phyloP scores from a whole-genome alignment of 352 stramenopile species.

The Peronospora belbahrii region DNA sequence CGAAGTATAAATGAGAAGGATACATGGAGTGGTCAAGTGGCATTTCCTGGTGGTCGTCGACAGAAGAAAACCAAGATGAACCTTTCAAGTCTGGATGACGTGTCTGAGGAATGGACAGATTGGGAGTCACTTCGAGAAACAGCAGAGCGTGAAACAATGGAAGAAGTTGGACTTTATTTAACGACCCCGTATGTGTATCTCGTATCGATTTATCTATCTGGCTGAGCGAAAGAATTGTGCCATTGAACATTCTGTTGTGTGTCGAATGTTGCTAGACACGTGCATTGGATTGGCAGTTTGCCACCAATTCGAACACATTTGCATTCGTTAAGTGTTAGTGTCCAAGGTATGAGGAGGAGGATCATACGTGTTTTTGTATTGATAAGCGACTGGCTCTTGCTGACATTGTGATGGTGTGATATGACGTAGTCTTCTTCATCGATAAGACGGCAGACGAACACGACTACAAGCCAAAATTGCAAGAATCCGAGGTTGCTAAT shows the following conservation, averaged over 20 bases:
- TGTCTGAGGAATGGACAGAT: constrained; percentile 31
- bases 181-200: constrained; percentile 36
- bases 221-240: too few species aligned
- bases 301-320: constrained; percentile 54
- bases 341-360: constrained; percentile 33
- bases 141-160: constrained; percentile 65
- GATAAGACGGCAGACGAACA: constrained; percentile 40
- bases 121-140: constrained; percentile 70
- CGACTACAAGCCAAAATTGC: constrained; percentile 40
- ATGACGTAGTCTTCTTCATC: constrained; percentile 64
- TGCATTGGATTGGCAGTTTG: constrained; percentile 61
- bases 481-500: constrained; percentile 65
- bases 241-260: too few species aligned
- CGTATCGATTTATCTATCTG: too few species aligned
- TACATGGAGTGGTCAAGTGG: constrained; percentile 76
- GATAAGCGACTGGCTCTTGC: neutral
- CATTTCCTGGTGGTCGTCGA: constrained; percentile 64
- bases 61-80: constrained; percentile 51
- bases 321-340: constrained; percentile 56
- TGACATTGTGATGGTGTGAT: neutral
- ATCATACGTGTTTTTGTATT: neutral
- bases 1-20: constrained; percentile 67
- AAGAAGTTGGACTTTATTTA: constrained; percentile 77
- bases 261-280: constrained; percentile 28
- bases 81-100: constrained; percentile 14